Base-by-base conservation (phyloP, 176 grass and related monocot genomes). In the Raddia distichophylla region DNA sequence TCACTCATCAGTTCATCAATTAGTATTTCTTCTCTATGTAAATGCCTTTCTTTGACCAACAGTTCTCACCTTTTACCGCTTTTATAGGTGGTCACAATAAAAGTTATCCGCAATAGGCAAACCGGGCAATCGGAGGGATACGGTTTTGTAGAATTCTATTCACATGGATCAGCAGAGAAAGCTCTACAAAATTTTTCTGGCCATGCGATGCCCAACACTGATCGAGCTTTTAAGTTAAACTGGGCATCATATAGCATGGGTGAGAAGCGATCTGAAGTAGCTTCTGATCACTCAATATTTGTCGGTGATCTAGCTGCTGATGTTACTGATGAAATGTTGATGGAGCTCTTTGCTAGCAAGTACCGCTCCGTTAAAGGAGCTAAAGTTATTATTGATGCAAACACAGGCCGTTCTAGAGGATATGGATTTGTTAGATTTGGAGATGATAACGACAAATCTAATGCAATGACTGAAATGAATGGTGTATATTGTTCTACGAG, bases 391-490 rank as follows among this genome's bases (percentile, higher is more conserved):
- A 79, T 91, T 78, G 89, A 91, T 85, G 89, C 86, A 63, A 91
- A 88, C 82, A 91, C 89, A 63, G 89, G 89, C 27, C 86, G 89
- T 68, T 91, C 89, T 47, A 85, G 86, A 62, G 89, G 89, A 33
- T 91, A 91, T 85, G 89, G 89, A 44, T 91, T 91, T 91, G 89
- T 91, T 61, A 91, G 86, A 81, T 91, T 91, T 69, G 78, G 82
- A 79, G 85, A 91, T 57, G 89, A 91, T 54, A 88, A 67, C 0
- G 89, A 91, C 46, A 91, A 91, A 68, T 66, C 75, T 42, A 82
- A 78, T 64, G 82, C 89, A 44, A 88, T 91, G 89, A 82, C 67
- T 77, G 86, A 91, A 88, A 91, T 91, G 89, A 91, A 91, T 55
- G 89, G 89, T 74, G 81, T 82, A 44, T 91, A 85, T 88, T 91